These are phyloP conservation scores for Diaporthe velutina DNA, from an alignment of 2,329 filamentous ascomycete species.

Conservation along the genomic window DNA sequence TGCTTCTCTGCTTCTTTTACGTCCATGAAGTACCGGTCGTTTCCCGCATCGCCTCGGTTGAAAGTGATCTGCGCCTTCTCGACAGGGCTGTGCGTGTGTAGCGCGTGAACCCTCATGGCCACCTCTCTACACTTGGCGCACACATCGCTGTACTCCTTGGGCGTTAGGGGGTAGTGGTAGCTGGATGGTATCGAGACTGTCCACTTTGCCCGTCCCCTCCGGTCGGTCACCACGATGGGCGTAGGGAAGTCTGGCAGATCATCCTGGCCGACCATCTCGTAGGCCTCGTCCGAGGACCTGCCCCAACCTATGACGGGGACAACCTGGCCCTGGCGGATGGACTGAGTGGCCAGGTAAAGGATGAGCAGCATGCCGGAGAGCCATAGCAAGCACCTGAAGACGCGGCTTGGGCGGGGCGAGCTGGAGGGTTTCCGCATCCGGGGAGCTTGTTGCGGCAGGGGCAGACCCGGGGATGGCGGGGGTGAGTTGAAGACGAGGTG, in stretches of 20 bases:
- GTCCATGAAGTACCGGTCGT: slow-evolving; percentile 80
- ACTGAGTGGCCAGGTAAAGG: slow-evolving; percentile 60
- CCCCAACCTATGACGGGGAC: slow-evolving; percentile 55
- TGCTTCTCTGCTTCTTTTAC: slow-evolving; percentile 77
- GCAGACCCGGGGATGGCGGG: slow-evolving; percentile 76
- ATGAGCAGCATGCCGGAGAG: slow-evolving; percentile 63
- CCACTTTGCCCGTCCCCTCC: slow-evolving; percentile 77
- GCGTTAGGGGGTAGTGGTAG: slow-evolving; percentile 74
- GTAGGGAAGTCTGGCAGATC: slow-evolving; percentile 79
- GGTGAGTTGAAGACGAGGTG: slow-evolving; percentile 76
- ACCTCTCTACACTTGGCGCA: slow-evolving; percentile 77
- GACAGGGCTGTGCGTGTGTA: slow-evolving; percentile 56
- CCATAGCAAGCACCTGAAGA: slow-evolving; percentile 69
- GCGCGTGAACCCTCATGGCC: slow-evolving; percentile 67
- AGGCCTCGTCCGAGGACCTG: slow-evolving; percentile 58
- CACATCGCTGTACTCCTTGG: slow-evolving; percentile 77
- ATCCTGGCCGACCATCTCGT: slow-evolving; percentile 76
- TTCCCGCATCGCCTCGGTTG: slow-evolving; percentile 62
- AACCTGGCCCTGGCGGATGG: slow-evolving; percentile 48
- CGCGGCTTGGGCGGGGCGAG: slow-evolving; percentile 68
- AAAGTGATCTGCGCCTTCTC: slow-evolving; percentile 51
- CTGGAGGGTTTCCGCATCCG: slow-evolving; percentile 70
- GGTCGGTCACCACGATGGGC: slow-evolving; percentile 77
- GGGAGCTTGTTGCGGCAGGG: slow-evolving; percentile 72
- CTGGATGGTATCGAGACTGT: slow-evolving; percentile 82